Evolutionary conservation across 108 stramenopile genomes (phyloP).

Genomic region (Pseudonitzschia multiseries): DNA sequence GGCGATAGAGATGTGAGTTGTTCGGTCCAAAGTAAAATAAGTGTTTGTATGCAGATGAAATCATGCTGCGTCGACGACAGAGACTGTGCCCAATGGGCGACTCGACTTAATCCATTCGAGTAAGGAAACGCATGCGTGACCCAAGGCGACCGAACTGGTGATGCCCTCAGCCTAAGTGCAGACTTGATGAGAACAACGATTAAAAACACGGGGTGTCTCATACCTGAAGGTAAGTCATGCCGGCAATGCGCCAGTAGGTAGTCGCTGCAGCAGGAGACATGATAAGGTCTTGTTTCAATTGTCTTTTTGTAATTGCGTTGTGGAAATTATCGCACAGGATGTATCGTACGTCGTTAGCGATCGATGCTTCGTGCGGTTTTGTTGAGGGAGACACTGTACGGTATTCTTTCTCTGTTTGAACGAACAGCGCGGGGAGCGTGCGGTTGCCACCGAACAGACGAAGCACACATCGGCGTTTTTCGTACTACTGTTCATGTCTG

Average conservation of each 20-base stretch:
- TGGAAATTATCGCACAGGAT: not conserved
- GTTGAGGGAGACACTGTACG: not conserved
- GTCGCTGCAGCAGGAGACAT: conserved; percentile 55
- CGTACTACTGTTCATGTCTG: too few species aligned
- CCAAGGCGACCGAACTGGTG: not conserved
- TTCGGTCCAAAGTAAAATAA: not conserved
- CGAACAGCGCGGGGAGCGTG: too few species aligned
- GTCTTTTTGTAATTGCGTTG: conserved; percentile 4
- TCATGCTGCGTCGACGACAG: not conserved
- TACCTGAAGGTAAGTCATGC: conserved; percentile 92
- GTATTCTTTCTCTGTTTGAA: too few species aligned
- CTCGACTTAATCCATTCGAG: not conserved
- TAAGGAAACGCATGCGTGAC: not conserved
- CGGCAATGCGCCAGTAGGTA: conserved; percentile 90
- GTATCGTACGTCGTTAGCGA: not conserved
- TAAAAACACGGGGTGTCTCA: not conserved
- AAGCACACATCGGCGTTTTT: too few species aligned
- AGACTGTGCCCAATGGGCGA: too few species aligned
- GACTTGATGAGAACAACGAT: not conserved
- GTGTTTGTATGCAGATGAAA: not conserved
- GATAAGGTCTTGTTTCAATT: not conserved
- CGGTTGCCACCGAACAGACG: too few species aligned
- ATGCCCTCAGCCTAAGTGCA: not conserved
- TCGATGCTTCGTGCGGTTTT: not conserved
- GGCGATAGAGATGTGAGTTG: conserved; percentile 8